phyloP scores from a whole-genome alignment of 257 asterid genomes.

The Scutellaria baicalensis region DNA sequence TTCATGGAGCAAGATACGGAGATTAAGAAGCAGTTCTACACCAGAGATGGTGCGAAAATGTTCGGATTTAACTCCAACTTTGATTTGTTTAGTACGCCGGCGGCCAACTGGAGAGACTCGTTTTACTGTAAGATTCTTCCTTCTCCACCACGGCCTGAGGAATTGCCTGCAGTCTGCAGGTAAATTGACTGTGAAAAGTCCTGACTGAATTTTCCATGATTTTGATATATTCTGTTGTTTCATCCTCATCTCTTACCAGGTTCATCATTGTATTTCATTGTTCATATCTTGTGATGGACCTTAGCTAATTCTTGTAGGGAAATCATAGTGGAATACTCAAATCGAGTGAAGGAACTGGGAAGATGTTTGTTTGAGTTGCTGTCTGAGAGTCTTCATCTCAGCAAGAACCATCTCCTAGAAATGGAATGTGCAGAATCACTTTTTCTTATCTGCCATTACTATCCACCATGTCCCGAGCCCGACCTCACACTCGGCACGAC shows the following conservation, averaged over 20 bases:
- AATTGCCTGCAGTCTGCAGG: conserved; percentile 25
- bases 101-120: conserved; percentile 41
- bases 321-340: conserved; percentile 29
- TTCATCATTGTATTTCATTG: too few relatives aligned
- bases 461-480: too few relatives aligned
- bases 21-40: conserved; percentile 28
- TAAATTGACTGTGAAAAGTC: background rate
- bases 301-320: conserved; percentile 5
- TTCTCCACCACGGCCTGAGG: conserved; percentile 22
- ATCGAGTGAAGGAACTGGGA: conserved; percentile 25
- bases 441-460: conserved; percentile 26
- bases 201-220: background rate
- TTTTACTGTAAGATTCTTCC: conserved; percentile 20
- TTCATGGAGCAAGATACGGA: conserved; percentile 32
- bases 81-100: conserved; percentile 22
- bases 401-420: conserved; percentile 21
- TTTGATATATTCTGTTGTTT: background rate
- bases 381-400: conserved; percentile 34
- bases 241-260: too few relatives aligned
- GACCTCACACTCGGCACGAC: too few relatives aligned
- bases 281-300: background rate
- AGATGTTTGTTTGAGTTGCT: conserved; percentile 24
- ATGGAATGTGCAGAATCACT: conserved; percentile 36
- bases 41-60: conserved; percentile 6
- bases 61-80: conserved; percentile 7